These are phyloP conservation scores for Komagataella phaffii DNA, from an alignment of 805 yeast genomes.

Conservation along the genomic window DNA sequence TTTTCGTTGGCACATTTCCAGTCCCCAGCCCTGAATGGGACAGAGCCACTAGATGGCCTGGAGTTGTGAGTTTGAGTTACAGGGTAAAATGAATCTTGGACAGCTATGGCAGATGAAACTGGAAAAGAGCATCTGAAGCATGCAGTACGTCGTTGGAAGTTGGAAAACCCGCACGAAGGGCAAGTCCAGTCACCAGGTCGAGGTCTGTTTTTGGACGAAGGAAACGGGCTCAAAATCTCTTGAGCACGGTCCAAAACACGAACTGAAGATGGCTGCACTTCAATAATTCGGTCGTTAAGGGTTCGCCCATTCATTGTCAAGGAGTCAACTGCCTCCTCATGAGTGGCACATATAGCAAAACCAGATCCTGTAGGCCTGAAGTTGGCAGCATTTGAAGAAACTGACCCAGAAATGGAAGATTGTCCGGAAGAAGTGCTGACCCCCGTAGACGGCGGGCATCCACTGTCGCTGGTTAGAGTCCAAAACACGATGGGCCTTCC, in stretches of 20 bases:
- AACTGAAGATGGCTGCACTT: constrained; percentile 78
- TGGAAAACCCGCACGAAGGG: constrained; percentile 90
- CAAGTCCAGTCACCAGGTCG: constrained; percentile 99
- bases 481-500: constrained; percentile 82
- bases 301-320: constrained; percentile 67
- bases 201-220: constrained; percentile 73
- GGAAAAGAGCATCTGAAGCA: constrained; percentile 91
- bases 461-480: constrained; percentile 38
- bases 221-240: constrained; percentile 73
- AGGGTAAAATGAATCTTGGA: constrained; percentile 36
- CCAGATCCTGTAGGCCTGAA: constrained; percentile 42
- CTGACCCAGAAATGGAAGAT: constrained; percentile 42
- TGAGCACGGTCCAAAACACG: constrained; percentile 70
- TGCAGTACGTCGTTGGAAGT: constrained; percentile 87
- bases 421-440: neutral
- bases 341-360: constrained; percentile 72
- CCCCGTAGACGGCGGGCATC: constrained; percentile 27
- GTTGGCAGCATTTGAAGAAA: constrained; percentile 22
- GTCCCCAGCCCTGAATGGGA: constrained; percentile 95
- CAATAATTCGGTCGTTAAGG: constrained; percentile 61
- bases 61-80: constrained; percentile 1
- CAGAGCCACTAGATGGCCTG: constrained; percentile 18
- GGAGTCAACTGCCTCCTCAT: constrained; percentile 76
- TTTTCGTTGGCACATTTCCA: constrained; percentile 80
- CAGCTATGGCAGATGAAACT: constrained; percentile 56